phyloP scores from a whole-genome alignment of 148 eudicot genomes.

The Rhododendron williamsianum region DNA sequence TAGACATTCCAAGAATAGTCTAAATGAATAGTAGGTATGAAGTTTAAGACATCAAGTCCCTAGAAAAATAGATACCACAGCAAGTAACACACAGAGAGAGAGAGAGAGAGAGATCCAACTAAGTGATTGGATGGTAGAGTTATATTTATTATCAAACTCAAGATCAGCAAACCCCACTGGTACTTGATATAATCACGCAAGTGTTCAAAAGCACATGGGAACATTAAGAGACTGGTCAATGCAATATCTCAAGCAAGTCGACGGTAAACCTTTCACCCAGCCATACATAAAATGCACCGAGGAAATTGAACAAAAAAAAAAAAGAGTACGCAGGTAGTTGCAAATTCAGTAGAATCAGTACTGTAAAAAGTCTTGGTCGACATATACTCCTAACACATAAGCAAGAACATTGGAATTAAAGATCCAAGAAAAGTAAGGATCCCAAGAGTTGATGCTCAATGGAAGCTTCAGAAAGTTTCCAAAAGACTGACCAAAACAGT shows the following conservation, averaged over 20 bases:
- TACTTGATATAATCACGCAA: neutral
- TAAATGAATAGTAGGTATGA: neutral
- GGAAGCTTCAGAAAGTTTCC: neutral
- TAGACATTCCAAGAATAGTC: neutral
- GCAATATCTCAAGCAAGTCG: constrained; percentile 1
- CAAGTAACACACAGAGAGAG: neutral
- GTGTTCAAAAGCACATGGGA: neutral
- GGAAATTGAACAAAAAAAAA: neutral
- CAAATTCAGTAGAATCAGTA: neutral
- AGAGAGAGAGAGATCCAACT: neutral
- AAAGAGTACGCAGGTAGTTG: neutral
- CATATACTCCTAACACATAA: neutral
- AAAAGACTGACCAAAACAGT: neutral
- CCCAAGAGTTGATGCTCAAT: neutral
- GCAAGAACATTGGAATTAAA: neutral
- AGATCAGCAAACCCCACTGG: neutral
- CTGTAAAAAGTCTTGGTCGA: neutral
- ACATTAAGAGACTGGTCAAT: neutral
- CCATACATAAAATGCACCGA: neutral
- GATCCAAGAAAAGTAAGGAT: neutral
- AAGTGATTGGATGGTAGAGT: neutral
- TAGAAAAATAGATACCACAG: neutral
- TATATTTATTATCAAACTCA: neutral
- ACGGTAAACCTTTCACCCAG: neutral
- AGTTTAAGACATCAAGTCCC: neutral